phyloP scores from a whole-genome alignment of 257 asterid species.

The Plectranthus barbatus region DNA sequence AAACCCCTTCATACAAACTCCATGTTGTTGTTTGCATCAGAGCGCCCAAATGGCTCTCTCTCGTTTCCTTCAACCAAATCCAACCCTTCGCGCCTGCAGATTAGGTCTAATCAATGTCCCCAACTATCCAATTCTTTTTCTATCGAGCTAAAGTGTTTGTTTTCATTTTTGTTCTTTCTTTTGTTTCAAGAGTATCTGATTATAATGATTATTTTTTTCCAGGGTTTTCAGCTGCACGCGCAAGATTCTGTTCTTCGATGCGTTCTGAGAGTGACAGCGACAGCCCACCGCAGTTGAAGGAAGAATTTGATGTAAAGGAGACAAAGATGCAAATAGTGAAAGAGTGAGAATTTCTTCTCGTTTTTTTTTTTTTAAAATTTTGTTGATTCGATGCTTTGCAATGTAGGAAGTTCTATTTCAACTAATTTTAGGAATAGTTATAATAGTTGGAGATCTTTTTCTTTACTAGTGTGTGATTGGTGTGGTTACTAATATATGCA shows the following conservation, averaged over 20 bases:
- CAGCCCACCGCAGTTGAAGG: constrained; percentile 10
- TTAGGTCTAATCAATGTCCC: constrained; percentile 25
- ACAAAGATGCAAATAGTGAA: constrained; percentile 13
- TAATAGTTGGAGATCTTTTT: neutral
- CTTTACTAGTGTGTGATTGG: neutral
- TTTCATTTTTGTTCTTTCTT: neutral
- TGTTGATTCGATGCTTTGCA: neutral
- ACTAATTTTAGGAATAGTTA: neutral
- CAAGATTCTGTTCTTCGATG: constrained; percentile 13
- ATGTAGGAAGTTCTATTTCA: neutral
- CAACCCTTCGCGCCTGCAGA: constrained; percentile 16
- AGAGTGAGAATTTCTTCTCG: constrained; percentile 18
- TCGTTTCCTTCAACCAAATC: constrained; percentile 33
- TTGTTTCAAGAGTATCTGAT: neutral
- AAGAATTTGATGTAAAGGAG: constrained; percentile 20
- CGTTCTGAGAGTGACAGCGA: constrained; percentile 16
- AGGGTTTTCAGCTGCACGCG: constrained; percentile 25
- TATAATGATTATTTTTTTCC: neutral
- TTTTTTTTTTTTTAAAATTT: neutral
- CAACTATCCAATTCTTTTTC: neutral
- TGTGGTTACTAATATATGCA: neutral
- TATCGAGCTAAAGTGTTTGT: neutral
- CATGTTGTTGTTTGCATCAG: neutral
- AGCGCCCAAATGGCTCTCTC: constrained; percentile 33
- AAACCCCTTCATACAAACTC: constrained; percentile 20